A percentile compares a stretch with the other conserved stretches of the same genome.
phyloP scores from a whole-genome alignment of 2,329 filamentous ascomycete species.

The Calonectria fujianensis region DNA sequence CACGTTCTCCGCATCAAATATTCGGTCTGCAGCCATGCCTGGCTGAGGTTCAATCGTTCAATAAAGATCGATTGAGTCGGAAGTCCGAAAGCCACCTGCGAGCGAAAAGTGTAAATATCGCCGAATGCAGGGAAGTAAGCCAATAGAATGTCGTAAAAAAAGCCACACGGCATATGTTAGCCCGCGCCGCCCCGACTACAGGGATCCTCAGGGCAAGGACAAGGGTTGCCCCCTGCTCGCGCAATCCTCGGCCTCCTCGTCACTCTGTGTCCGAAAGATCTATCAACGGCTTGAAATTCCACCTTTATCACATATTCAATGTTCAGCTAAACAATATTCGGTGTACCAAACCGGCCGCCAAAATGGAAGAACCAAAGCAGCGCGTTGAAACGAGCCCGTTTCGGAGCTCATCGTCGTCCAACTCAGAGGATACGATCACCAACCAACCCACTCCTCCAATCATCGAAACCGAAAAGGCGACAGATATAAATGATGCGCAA shows the following conservation, averaged over 20 bases:
- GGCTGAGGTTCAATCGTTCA: neutral
- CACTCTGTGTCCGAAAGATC: neutral
- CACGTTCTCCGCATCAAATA: neutral
- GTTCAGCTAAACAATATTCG: neutral
- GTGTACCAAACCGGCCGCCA: neutral
- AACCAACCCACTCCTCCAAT: neutral
- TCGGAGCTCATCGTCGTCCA: neutral
- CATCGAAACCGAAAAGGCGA: neutral
- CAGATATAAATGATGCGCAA: neutral
- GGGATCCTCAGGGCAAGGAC: neutral
- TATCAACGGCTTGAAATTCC: neutral
- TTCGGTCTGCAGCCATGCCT: neutral
- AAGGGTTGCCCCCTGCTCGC: neutral
- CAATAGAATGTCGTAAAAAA: neutral
- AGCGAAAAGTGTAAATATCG: neutral
- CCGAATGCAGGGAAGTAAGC: neutral
- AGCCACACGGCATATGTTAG: neutral
- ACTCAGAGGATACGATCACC: neutral
- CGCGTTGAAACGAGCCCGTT: neutral
- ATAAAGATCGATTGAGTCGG: neutral
- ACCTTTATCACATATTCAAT: neutral
- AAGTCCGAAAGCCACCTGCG: neutral
- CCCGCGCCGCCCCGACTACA: neutral
- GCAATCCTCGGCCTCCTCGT: neutral
- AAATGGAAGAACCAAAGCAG: neutral